These are phyloP conservation scores for Kalanchoe fedtschenkoi DNA, from an alignment of 164 flowering plant genomes.

Conservation along the genomic window DNA sequence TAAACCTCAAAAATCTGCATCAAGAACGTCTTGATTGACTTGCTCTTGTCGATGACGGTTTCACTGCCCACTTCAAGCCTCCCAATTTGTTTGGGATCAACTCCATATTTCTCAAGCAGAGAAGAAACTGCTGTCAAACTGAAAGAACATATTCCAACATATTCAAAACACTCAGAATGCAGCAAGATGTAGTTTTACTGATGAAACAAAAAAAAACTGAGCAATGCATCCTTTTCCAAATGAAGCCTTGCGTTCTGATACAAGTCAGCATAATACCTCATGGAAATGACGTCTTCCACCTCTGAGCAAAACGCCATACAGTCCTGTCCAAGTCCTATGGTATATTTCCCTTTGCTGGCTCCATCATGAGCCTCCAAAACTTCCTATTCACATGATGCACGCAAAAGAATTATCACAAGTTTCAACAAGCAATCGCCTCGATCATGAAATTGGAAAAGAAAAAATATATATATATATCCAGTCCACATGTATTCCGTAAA, in stretches of 20 bases:
- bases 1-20: slow-evolving; percentile 94
- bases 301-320: slow-evolving; percentile 95
- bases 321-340: slow-evolving; percentile 98
- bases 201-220: background rate
- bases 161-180: background rate
- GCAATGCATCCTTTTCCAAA: background rate
- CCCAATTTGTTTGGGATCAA: slow-evolving; percentile 88
- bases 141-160: slow-evolving; percentile 13
- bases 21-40: slow-evolving; percentile 95
- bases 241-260: background rate
- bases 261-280: slow-evolving; percentile 47
- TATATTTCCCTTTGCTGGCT: slow-evolving; percentile 94
- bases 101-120: slow-evolving; percentile 76
- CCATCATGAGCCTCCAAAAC: slow-evolving; percentile 94
- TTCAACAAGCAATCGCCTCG: background rate
- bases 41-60: slow-evolving; percentile 99
- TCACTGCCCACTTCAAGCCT: slow-evolving; percentile 98
- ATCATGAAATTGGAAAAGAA: background rate
- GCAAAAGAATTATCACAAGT: background rate
- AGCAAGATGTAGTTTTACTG: no score
- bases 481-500: background rate
- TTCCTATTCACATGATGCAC: slow-evolving; percentile 37
- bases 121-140: slow-evolving; percentile 89
- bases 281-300: slow-evolving; percentile 94
- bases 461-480: background rate